These are phyloP conservation scores for Pichia sp. DNA, from an alignment of 1,139 yeast species.

Conservation along the genomic window DNA sequence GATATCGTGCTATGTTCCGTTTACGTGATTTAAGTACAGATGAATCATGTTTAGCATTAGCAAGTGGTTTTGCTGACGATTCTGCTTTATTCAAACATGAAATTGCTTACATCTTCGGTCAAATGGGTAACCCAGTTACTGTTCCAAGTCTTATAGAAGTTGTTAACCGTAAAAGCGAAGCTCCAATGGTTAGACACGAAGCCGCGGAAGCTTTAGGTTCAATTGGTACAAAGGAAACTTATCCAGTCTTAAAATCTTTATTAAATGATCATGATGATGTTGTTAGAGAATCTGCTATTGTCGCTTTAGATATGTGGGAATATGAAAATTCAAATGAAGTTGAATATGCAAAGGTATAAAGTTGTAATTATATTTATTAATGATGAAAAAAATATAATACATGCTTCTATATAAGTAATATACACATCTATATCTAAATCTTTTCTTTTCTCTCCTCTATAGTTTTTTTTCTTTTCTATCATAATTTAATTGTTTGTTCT, in stretches of 20 bases:
- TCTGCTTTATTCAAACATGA: constrained; percentile 96
- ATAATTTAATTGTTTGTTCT: constrained; percentile 70
- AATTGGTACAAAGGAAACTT: constrained; percentile 93
- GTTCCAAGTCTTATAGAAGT: constrained; percentile 85
- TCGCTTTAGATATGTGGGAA: constrained; percentile 97
- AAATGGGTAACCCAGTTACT: constrained; percentile 86
- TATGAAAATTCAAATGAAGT: constrained; percentile 82
- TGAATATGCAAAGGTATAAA: constrained; percentile 51
- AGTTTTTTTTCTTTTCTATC: not conserved
- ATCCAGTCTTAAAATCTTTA: constrained; percentile 76
- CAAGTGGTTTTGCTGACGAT: constrained; percentile 81
- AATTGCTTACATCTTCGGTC: constrained; percentile 97
- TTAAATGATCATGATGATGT: constrained; percentile 79
- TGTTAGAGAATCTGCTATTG: constrained; percentile 93
- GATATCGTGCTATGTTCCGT: constrained; percentile 98
- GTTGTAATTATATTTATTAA: not conserved
- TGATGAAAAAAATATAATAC: not conserved
- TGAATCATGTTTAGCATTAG: constrained; percentile 88
- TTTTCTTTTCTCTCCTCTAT: not conserved
- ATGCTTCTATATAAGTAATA: not conserved
- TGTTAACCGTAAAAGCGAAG: constrained; percentile 68
- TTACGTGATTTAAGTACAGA: constrained; percentile 90
- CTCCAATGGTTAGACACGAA: constrained; percentile 98
- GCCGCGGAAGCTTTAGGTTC: constrained; percentile 99
- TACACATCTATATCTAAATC: not conserved